phyloP scores from a whole-genome alignment of 306 rosid species.

The Pyrus bretschneideri region DNA sequence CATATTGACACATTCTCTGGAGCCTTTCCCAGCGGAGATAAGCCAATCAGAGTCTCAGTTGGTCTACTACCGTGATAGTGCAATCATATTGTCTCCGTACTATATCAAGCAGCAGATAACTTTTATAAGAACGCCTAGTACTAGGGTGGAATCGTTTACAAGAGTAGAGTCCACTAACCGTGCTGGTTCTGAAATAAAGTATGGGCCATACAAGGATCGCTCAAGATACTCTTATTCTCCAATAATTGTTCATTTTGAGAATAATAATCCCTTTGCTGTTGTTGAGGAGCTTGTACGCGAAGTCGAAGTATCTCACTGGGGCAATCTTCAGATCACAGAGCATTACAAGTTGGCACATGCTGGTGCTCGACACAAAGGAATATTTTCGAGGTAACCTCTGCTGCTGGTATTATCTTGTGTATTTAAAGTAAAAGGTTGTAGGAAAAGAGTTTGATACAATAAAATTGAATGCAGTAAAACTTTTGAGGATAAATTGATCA shows the following conservation, averaged over 20 bases:
- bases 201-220: slow-evolving; percentile 70
- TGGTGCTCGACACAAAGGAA: slow-evolving; percentile 94
- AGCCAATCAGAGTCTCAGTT: slow-evolving; percentile 88
- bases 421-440: background rate
- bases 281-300: slow-evolving; percentile 98
- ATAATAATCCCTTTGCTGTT: slow-evolving; percentile 77
- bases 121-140: slow-evolving; percentile 70
- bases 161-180: slow-evolving; percentile 66
- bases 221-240: slow-evolving; percentile 78
- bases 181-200: slow-evolving; percentile 66
- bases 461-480: background rate
- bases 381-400: slow-evolving; percentile 72
- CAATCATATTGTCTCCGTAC: slow-evolving; percentile 78
- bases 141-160: slow-evolving; percentile 79
- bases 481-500: background rate
- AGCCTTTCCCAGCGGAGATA: slow-evolving; percentile 90
- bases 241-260: slow-evolving; percentile 83
- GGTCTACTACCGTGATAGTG: slow-evolving; percentile 86
- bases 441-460: background rate
- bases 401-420: slow-evolving; percentile 8
- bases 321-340: slow-evolving; percentile 80
- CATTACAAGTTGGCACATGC: slow-evolving; percentile 66
- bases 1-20: slow-evolving; percentile 69
- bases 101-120: slow-evolving; percentile 76
- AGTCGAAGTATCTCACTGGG: slow-evolving; percentile 99